phyloP scores from a whole-genome alignment of 139 green algal species.

The Chlorella sp. region DNA sequence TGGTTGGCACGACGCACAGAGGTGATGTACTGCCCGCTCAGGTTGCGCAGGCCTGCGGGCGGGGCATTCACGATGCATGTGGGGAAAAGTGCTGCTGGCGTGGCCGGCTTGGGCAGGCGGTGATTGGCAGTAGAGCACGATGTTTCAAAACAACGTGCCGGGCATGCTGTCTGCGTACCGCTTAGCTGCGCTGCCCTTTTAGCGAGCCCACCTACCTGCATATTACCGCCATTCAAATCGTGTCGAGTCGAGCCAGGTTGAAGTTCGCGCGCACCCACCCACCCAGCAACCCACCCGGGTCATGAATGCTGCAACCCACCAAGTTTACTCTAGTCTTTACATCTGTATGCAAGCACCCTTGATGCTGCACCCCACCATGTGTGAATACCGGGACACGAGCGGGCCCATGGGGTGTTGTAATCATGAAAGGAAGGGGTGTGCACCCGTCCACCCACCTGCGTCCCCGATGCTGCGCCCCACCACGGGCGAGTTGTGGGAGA shows the following conservation, averaged over 20 bases:
- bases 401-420: too few relatives aligned
- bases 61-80: not conserved
- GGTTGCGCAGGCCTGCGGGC: constrained; percentile 35
- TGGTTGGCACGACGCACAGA: constrained; percentile 40
- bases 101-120: not conserved
- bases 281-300: too few relatives aligned
- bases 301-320: too few relatives aligned
- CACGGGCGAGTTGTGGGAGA: constrained; percentile 47
- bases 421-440: too few relatives aligned
- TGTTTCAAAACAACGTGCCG: not conserved
- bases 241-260: too few relatives aligned
- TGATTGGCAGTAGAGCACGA: not conserved
- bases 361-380: too few relatives aligned
- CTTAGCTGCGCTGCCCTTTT: too few relatives aligned
- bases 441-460: not conserved
- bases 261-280: too few relatives aligned
- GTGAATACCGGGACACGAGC: too few relatives aligned
- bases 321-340: not conserved
- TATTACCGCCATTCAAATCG: too few relatives aligned
- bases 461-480: constrained; percentile 48
- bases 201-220: too few relatives aligned
- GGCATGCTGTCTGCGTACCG: not conserved
- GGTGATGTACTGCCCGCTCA: constrained; percentile 45
- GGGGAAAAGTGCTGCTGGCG: not conserved
- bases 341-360: not conserved